These are phyloP conservation scores for Verbena officinalis DNA, from an alignment of 257 asterid genomes.

Conservation along the genomic window DNA sequence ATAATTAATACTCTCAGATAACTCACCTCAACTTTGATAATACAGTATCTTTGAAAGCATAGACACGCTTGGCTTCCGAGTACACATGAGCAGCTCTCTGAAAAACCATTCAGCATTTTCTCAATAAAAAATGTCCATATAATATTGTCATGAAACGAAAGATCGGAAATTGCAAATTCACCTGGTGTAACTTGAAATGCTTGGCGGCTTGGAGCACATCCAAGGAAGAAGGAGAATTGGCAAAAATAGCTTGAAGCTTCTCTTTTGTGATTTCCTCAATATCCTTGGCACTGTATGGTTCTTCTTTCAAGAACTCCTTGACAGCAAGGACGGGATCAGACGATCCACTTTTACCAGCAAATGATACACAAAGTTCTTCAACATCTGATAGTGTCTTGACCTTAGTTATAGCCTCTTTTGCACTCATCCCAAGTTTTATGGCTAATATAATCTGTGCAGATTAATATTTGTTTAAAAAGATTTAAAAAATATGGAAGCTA, in stretches of 20 bases:
- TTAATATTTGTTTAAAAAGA: constrained; percentile 2
- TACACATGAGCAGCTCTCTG: constrained; percentile 96
- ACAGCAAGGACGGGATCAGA: constrained; percentile 88
- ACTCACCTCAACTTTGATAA: constrained; percentile 67
- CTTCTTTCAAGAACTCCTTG: constrained; percentile 79
- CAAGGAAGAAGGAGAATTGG: constrained; percentile 77
- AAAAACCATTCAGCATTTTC: constrained; percentile 18
- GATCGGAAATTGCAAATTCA: constrained; percentile 24
- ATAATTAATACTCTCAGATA: not conserved
- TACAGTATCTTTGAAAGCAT: constrained; percentile 82
- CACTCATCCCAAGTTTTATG: constrained; percentile 79
- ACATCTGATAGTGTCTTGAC: constrained; percentile 92
- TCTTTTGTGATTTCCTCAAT: constrained; percentile 66
- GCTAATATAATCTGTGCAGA: constrained; percentile 78
- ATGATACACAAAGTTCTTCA: constrained; percentile 75
- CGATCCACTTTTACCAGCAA: constrained; percentile 66
- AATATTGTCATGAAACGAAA: not conserved
- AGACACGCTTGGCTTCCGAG: constrained; percentile 92
- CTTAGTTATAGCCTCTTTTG: constrained; percentile 64
- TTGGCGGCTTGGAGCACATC: constrained; percentile 84
- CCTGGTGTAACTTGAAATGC: constrained; percentile 87
- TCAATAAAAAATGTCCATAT: not conserved
- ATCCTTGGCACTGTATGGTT: constrained; percentile 70
- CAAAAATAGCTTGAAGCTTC: constrained; percentile 61
- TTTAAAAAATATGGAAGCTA: not conserved